Evolutionary conservation across 108 stramenopile species (phyloP).

Genomic region (Conticribra weissflogii): DNA sequence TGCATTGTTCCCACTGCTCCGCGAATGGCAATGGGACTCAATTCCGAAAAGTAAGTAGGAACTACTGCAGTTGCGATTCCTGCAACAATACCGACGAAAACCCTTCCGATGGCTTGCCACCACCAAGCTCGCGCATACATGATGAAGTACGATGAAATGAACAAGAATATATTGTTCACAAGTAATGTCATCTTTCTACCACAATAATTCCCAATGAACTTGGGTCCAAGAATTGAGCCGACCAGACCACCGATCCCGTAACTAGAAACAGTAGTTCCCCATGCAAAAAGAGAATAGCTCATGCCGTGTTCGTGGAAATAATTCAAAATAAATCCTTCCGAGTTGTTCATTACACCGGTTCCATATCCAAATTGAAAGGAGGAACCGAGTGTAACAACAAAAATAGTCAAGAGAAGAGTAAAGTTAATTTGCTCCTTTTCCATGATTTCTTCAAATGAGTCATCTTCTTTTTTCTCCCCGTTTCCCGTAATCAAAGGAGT

Average conservation of each 20-base stretch:
- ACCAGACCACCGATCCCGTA: constrained; percentile 46
- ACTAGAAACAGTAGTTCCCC: constrained; percentile 43
- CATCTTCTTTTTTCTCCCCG: neutral
- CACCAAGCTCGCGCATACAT: constrained; percentile 33
- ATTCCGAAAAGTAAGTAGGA: constrained; percentile 41
- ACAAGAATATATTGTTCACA: constrained; percentile 34
- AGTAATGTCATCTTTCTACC: constrained; percentile 38
- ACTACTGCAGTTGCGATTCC: constrained; percentile 45
- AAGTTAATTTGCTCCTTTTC: constrained; percentile 8
- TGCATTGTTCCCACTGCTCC: constrained; percentile 48
- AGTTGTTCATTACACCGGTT: constrained; percentile 50
- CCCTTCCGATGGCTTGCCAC: constrained; percentile 42
- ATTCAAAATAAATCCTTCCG: constrained; percentile 30
- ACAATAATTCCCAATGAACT: constrained; percentile 34
- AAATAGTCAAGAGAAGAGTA: constrained; percentile 25
- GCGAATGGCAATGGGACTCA: constrained; percentile 34
- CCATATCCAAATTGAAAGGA: constrained; percentile 52
- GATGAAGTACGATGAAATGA: constrained; percentile 23
- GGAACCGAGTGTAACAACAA: constrained; percentile 35
- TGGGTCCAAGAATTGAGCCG: constrained; percentile 41
- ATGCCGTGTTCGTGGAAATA: constrained; percentile 36
- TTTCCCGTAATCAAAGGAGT: neutral
- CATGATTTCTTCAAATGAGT: neutral
- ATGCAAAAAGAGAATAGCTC: constrained; percentile 31
- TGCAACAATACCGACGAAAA: constrained; percentile 43